Evolutionary conservation across 2,329 filamentous ascomycete species (phyloP).

Genomic region (Apiospora saccharicola): DNA sequence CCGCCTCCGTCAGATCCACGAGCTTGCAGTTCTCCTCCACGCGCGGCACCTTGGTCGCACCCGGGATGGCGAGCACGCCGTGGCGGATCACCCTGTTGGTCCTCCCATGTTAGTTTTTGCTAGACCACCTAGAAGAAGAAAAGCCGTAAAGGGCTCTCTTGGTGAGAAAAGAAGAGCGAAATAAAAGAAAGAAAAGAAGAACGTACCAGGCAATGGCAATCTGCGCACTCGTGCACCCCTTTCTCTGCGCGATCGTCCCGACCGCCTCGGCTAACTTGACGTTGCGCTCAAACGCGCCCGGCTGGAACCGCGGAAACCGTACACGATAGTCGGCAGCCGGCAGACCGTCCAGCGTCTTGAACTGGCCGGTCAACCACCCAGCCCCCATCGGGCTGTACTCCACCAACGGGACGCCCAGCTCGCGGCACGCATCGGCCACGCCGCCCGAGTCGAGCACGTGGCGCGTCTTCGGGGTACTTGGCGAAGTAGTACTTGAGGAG

Average conservation of each 20-base stretch:
- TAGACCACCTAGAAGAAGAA: background rate
- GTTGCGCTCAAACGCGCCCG: constrained; percentile 61
- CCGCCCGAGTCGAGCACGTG: constrained; percentile 49
- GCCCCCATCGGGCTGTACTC: constrained; percentile 63
- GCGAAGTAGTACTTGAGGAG: constrained; percentile 63
- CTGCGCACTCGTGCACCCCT: constrained; percentile 57
- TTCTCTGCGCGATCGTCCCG: constrained; percentile 54
- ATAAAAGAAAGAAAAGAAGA: constrained; percentile 29
- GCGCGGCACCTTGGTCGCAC: constrained; percentile 45
- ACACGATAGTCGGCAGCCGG: constrained; percentile 49
- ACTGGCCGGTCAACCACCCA: constrained; percentile 55
- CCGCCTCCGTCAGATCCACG: constrained; percentile 44
- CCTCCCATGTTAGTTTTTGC: constrained; percentile 38
- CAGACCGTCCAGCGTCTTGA: constrained; percentile 55
- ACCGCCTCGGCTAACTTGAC: constrained; percentile 58
- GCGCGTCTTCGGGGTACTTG: constrained; percentile 62
- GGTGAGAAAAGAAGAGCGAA: no score
- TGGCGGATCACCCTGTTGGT: constrained; percentile 45
- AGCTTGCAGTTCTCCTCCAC: constrained; percentile 56
- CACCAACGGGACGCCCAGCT: constrained; percentile 65
- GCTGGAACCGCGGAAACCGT: constrained; percentile 55
- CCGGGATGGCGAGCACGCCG: constrained; percentile 49
- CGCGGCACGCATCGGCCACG: constrained; percentile 48
- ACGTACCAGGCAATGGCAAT: constrained; percentile 62
- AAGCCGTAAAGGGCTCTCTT: no score